These are phyloP conservation scores for Teratosphaeria epicoccoides DNA, from an alignment of 2,329 filamentous ascomycete species.

Conservation along the genomic window DNA sequence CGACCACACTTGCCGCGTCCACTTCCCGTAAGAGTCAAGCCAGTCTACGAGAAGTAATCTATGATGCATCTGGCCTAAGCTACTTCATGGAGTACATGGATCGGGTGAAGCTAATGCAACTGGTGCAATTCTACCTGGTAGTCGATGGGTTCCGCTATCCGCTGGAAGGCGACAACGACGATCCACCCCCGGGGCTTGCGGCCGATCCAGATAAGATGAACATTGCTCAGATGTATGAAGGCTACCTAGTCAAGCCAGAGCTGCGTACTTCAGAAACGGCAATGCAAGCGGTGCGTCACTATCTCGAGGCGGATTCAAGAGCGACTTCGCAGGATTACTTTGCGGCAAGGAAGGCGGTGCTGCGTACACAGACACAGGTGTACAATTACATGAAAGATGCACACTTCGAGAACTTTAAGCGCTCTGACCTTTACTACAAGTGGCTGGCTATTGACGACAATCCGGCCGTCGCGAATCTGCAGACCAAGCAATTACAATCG, in stretches of 20 bases:
- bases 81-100: slow-evolving; percentile 99
- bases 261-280: slow-evolving; percentile 64
- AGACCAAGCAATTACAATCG: slow-evolving; percentile 6
- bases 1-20: slow-evolving; percentile 17
- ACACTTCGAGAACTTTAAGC: slow-evolving; percentile 78
- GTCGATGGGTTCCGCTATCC: slow-evolving; percentile 94
- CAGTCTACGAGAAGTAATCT: slow-evolving; percentile 72
- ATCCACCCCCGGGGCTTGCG: slow-evolving; percentile 40
- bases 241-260: slow-evolving; percentile 73
- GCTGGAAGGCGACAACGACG: slow-evolving; percentile 72
- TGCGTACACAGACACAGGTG: slow-evolving; percentile 71
- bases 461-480: slow-evolving; percentile 23
- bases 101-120: slow-evolving; percentile 68
- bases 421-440: slow-evolving; percentile 91
- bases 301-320: slow-evolving; percentile 64
- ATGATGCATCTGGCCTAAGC: slow-evolving; percentile 79
- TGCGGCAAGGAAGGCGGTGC: slow-evolving; percentile 66
- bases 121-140: slow-evolving; percentile 97
- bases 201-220: slow-evolving; percentile 76
- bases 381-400: slow-evolving; percentile 73
- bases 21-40: slow-evolving; percentile 63
- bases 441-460: slow-evolving; percentile 77
- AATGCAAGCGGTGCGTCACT: slow-evolving; percentile 60
- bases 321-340: slow-evolving; percentile 76
- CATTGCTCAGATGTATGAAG: slow-evolving; percentile 81